phyloP scores from a whole-genome alignment of 75 land plant genomes.

The Picea glauca region DNA sequence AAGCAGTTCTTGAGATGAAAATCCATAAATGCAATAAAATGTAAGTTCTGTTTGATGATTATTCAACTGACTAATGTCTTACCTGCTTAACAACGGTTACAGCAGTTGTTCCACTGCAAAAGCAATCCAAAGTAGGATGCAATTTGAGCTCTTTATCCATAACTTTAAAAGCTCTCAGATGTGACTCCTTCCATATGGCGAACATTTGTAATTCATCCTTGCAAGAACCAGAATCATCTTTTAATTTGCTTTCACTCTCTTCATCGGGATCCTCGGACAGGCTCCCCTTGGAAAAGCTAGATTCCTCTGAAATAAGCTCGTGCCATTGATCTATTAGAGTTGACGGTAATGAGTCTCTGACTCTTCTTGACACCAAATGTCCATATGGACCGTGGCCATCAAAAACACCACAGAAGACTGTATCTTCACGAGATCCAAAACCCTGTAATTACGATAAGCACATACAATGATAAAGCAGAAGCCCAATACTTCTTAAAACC shows the following conservation, averaged over 20 bases:
- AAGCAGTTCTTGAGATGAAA: no score
- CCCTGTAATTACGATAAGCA: conserved; percentile 28
- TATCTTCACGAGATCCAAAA: conserved; percentile 49
- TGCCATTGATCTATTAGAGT: conserved; percentile 41
- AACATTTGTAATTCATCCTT: neutral
- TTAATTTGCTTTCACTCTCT: neutral
- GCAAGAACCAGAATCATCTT: neutral
- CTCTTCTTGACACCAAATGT: conserved; percentile 65
- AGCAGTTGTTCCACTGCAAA: conserved; percentile 72
- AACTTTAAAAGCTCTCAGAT: conserved; percentile 42
- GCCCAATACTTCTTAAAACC: neutral
- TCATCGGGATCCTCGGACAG: no score
- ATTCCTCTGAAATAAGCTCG: conserved; percentile 10
- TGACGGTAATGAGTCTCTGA: conserved; percentile 66
- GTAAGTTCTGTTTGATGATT: no score
- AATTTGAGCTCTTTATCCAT: conserved; percentile 76
- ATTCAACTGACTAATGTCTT: neutral
- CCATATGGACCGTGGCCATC: conserved; percentile 94
- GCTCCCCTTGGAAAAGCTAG: neutral
- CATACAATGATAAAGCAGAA: neutral
- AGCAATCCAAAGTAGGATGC: conserved; percentile 41
- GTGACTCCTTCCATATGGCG: conserved; percentile 56
- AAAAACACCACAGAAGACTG: conserved; percentile 73
- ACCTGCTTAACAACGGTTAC: conserved; percentile 66
- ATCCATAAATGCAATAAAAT: no score